phyloP scores from a whole-genome alignment of 495 filamentous ascomycete genomes.

The Daldinia vernicosa region DNA sequence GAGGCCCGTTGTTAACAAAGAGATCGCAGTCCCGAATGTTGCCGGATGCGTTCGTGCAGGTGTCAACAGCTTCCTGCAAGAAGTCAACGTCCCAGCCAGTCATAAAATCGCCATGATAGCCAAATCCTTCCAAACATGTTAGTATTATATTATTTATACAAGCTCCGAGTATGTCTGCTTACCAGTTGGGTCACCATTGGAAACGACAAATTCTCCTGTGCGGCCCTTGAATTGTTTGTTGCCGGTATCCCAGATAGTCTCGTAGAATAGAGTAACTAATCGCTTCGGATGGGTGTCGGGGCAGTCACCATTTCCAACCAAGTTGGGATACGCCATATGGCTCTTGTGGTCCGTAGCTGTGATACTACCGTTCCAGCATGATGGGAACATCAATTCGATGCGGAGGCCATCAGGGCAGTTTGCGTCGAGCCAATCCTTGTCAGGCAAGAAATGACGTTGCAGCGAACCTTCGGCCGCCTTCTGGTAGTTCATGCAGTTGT shows the following conservation, averaged over 20 bases:
- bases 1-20: slow-evolving; percentile 51
- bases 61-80: slow-evolving; percentile 66
- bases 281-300: slow-evolving; percentile 75
- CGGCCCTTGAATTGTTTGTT: slow-evolving; percentile 65
- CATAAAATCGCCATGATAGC: slow-evolving; percentile 89
- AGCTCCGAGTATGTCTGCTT: slow-evolving; percentile 20
- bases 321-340: slow-evolving; percentile 80
- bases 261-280: slow-evolving; percentile 80
- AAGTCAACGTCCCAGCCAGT: slow-evolving; percentile 75
- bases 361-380: slow-evolving; percentile 84
- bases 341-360: slow-evolving; percentile 69
- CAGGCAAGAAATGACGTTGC: slow-evolving; percentile 81
- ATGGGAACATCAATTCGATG: slow-evolving; percentile 88
- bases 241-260: slow-evolving; percentile 85
- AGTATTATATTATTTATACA: not conserved
- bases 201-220: slow-evolving; percentile 77
- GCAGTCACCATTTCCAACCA: slow-evolving; percentile 80
- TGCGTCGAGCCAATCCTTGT: slow-evolving; percentile 77
- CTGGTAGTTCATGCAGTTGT: slow-evolving; percentile 88
- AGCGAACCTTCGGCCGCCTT: slow-evolving; percentile 71
- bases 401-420: slow-evolving; percentile 81
- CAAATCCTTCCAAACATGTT: slow-evolving; percentile 64
- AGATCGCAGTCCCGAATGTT: slow-evolving; percentile 63
- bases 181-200: slow-evolving; percentile 84
- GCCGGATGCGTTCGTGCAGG: slow-evolving; percentile 64